Evolutionary conservation across 371 early-diverging fungal species (phyloP).

Genomic region (Mucor piriformis): DNA sequence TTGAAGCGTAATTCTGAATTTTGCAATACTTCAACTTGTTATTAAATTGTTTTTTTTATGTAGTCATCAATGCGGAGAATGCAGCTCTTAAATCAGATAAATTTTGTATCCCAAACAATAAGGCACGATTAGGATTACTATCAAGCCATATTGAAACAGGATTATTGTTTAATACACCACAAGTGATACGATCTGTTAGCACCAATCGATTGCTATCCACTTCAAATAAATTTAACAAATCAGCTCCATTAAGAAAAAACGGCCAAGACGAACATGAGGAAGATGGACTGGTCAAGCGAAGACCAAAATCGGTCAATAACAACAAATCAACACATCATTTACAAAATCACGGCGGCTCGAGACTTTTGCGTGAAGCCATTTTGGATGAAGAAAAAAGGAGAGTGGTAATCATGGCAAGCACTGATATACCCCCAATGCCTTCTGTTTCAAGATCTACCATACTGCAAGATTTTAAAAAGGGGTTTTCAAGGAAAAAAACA

Average conservation of each 20-base stretch:
- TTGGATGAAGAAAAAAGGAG: slow-evolving; percentile 20
- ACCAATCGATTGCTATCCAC: slow-evolving; percentile 17
- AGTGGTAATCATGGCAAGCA: background rate
- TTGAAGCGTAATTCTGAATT: slow-evolving; percentile 46
- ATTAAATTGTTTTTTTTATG: background rate
- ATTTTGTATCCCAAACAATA: slow-evolving; percentile 53
- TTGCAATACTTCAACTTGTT: too few species aligned
- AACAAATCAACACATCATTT: slow-evolving; percentile 1
- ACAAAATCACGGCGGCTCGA: slow-evolving; percentile 1
- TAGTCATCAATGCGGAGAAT: slow-evolving; percentile 78
- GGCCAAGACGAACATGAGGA: background rate
- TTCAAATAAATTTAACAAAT: background rate
- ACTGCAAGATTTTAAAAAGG: slow-evolving; percentile 24
- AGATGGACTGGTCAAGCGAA: background rate
- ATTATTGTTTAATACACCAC: slow-evolving; percentile 9
- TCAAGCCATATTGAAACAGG: slow-evolving; percentile 40
- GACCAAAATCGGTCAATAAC: slow-evolving; percentile 22
- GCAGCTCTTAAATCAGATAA: slow-evolving; percentile 75
- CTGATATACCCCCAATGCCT: slow-evolving; percentile 20
- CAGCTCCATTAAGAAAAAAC: background rate
- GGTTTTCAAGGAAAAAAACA: background rate
- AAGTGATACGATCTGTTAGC: slow-evolving; percentile 26
- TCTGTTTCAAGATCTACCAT: slow-evolving; percentile 20
- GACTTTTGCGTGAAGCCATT: slow-evolving; percentile 15
- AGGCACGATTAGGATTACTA: slow-evolving; percentile 55